Base-by-base conservation (phyloP, 306 rosid species). In the Castanea sativa region DNA sequence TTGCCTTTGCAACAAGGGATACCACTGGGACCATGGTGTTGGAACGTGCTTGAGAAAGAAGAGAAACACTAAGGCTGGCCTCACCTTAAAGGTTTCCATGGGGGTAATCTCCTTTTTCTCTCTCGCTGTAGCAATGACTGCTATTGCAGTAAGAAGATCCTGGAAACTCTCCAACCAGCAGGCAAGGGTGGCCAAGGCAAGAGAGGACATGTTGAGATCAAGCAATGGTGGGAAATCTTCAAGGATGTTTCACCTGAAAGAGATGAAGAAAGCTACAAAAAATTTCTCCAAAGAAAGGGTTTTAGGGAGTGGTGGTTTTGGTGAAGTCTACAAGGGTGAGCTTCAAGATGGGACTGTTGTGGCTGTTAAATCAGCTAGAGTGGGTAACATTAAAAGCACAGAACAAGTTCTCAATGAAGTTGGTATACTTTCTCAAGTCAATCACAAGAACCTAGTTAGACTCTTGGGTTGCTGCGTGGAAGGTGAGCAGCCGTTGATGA, bases 281-380 rank as follows among this genome's bases (percentile, higher is more conserved):
- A 85, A 86, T 19, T 95, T 95, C 73, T 88, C 94, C 0, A 82
- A 79, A 64, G 92, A 88, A 52, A 81, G 87, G 80, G 15, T 93
- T 81, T 73, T 95, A 51, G 99, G 99, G 25, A 89, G 86, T 71
- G 99, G 99, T 76, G 98, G 97, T 1, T 95, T 89, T 74, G 98
- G 99, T 43, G 99, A 93, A 85, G 98, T 95, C 79, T 95, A 88
- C 81, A 92, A 78, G 89, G 99, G 99, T 45, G 88, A 93, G 75
- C 86, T 93, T 60, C 87, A 86, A 81, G 94, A 93, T 73, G 94
- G 97, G 75, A 90, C 93, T 13, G 3, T 81, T 1, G 97, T 95
- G 67, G 99, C 99, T 12, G 96, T 95, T 64, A 95, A 95, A 85
- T 89, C 89, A 25, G 99, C 99, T 29, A 93, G 85, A 88, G 91